A percentile compares a stretch with the other conserved stretches of the same genome.
Evolutionary conservation across 768 basidiomycete genomes (phyloP).

Genomic region (Kwoniella shandongensis): DNA sequence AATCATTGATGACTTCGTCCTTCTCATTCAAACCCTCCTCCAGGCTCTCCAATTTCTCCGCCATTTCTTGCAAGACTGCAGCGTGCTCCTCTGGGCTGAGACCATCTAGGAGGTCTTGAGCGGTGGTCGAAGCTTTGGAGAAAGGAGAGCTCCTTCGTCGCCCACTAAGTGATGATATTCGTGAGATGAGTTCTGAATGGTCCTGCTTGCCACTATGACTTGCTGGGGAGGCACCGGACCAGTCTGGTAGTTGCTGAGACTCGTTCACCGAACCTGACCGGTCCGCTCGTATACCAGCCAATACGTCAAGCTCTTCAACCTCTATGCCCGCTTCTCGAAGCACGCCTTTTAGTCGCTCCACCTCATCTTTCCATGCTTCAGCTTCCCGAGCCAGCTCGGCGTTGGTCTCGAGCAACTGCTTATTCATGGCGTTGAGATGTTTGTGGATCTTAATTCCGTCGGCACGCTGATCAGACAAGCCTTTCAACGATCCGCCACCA

Average conservation of each 20-base stretch:
- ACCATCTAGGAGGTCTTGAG: constrained; percentile 12
- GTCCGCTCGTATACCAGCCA: constrained; percentile 7
- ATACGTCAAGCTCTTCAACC: constrained; percentile 35
- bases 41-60: constrained; percentile 35
- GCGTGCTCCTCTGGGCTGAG: constrained; percentile 26
- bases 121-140: not conserved
- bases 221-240: constrained; percentile 7
- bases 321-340: constrained; percentile 36
- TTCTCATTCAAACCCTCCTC: constrained; percentile 39
- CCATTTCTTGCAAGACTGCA: constrained; percentile 36
- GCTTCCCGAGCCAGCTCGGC: constrained; percentile 42
- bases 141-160: not conserved
- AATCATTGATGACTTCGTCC: constrained; percentile 29
- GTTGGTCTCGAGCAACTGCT: constrained; percentile 46
- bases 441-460: constrained; percentile 51
- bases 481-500: constrained; percentile 28
- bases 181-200: constrained; percentile 10
- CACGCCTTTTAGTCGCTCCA: constrained; percentile 27
- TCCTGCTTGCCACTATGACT: constrained; percentile 5
- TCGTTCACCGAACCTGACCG: constrained; percentile 6
- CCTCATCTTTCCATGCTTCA: constrained; percentile 42
- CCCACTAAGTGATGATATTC: constrained; percentile 4
- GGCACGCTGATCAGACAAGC: constrained; percentile 33
- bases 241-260: constrained; percentile 16
- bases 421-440: constrained; percentile 51